These are phyloP conservation scores for Wickerhamiella shivajii DNA, from an alignment of 805 yeast genomes.

Conservation along the genomic window DNA sequence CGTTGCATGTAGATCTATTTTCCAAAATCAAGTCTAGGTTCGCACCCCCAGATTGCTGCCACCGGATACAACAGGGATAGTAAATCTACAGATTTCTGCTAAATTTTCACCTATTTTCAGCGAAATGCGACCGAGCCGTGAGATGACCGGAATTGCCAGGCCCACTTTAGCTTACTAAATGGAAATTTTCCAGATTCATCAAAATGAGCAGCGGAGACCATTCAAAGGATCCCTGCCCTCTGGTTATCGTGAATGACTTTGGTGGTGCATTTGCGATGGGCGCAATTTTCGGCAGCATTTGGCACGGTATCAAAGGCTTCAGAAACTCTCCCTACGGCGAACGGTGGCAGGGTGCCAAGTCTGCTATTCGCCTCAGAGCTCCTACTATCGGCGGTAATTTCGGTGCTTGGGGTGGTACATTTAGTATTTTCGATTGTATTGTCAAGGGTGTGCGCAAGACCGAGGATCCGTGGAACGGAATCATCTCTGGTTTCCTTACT, in stretches of 20 bases:
- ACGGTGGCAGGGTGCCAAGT: conserved; percentile 74
- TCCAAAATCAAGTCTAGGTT: no score
- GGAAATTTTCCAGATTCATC: background rate
- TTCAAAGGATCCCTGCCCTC: conserved; percentile 97
- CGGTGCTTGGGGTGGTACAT: conserved; percentile 99
- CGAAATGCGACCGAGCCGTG: no score
- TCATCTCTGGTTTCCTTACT: conserved; percentile 92
- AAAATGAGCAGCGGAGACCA: conserved; percentile 63
- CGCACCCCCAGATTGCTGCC: no score
- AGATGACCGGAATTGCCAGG: no score
- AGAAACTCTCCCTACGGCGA: conserved; percentile 94
- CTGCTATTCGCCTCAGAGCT: conserved; percentile 89
- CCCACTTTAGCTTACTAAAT: conserved; percentile 1
- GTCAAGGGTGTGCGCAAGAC: conserved; percentile 92
- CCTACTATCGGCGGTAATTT: conserved; percentile 98
- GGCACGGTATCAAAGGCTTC: conserved; percentile 99
- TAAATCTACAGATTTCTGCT: no score
- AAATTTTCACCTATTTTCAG: no score
- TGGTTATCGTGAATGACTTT: conserved; percentile 87
- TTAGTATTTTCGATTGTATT: conserved; percentile 88
- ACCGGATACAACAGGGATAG: no score
- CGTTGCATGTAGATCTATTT: no score
- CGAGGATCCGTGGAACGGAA: conserved; percentile 98
- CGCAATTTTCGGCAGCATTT: conserved; percentile 92
- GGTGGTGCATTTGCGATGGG: conserved; percentile 99